Percentiles rank a stretch among this genome's conserved stretches.
These are phyloP conservation scores for Dillenia suffruticosa DNA, from an alignment of 164 flowering plant genomes.

Conservation along the genomic window DNA sequence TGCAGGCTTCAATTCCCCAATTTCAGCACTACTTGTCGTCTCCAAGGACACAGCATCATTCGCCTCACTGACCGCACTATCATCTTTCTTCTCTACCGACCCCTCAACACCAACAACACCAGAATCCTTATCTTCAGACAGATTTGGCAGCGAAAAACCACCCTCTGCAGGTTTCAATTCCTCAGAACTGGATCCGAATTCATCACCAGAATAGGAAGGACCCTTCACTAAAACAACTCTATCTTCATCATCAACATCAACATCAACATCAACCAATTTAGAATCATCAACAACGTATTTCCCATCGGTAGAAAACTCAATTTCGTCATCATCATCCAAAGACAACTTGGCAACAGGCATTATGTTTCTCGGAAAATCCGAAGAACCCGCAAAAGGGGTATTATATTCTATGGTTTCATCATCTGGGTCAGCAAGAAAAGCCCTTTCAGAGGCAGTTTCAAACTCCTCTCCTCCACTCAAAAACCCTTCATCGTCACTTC, in stretches of 20 bases:
- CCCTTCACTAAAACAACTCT: neutral
- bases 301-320: slow-evolving; percentile 9
- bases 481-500: slow-evolving; percentile 34
- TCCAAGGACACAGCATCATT: neutral
- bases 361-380: slow-evolving; percentile 4
- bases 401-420: slow-evolving; percentile 25
- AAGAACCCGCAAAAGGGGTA: slow-evolving; percentile 10
- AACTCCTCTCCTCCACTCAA: slow-evolving; percentile 67
- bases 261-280: slow-evolving; percentile 2
- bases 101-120: slow-evolving; percentile 7
- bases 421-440: slow-evolving; percentile 28
- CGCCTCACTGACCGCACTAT: slow-evolving; percentile 4
- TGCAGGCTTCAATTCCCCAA: neutral
- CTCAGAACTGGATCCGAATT: neutral
- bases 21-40: neutral
- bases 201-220: neutral
- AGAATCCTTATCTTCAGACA: slow-evolving; percentile 9
- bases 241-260: slow-evolving; percentile 5
- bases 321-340: slow-evolving; percentile 31
- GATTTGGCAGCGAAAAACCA: neutral
- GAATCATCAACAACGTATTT: neutral
- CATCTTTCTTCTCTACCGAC: slow-evolving; percentile 11
- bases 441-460: slow-evolving; percentile 45
- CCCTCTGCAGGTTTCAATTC: neutral
- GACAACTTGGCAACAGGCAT: slow-evolving; percentile 34